Evolutionary conservation across 164 flowering plant species (phyloP).

Genomic region (Malania oleifera): DNA sequence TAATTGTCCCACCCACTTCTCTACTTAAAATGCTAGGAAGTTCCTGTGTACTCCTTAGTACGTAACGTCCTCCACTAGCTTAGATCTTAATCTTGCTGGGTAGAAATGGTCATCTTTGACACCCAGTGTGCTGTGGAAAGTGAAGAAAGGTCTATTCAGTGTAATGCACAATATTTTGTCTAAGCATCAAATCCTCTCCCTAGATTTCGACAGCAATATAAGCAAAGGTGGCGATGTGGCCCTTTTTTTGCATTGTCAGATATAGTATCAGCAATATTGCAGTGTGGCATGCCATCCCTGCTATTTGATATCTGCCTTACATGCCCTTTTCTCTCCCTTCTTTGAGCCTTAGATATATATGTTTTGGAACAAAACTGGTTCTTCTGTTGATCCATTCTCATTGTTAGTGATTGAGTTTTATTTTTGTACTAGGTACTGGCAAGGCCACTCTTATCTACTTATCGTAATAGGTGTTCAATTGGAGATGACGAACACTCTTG

Average conservation of each 20-base stretch:
- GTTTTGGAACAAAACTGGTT: background rate
- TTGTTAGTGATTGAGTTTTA: constrained; percentile 13
- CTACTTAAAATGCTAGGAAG: constrained; percentile 97
- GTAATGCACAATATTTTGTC: constrained; percentile 99
- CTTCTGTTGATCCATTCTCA: background rate
- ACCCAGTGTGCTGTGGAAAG: constrained; percentile 99
- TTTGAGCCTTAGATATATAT: background rate
- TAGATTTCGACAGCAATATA: constrained; percentile 98
- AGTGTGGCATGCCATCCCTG: constrained; percentile 11
- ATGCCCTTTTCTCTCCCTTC: constrained; percentile 1
- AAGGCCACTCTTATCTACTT: constrained; percentile 97
- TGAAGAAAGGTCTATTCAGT: constrained; percentile 98
- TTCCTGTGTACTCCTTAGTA: constrained; percentile 98
- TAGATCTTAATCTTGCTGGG: constrained; percentile 86
- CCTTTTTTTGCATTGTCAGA: constrained; percentile 98
- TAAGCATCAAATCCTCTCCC: constrained; percentile 84
- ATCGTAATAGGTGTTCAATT: constrained; percentile 76
- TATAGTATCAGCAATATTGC: constrained; percentile 30
- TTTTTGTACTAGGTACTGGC: constrained; percentile 67
- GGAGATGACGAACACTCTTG: constrained; percentile 99
- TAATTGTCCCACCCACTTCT: constrained; percentile 84
- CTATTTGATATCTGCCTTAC: constrained; percentile 21
- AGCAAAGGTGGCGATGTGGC: constrained; percentile 97
- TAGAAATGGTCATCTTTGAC: constrained; percentile 99
- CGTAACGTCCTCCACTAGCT: constrained; percentile 99